Conservation (phyloP, 2,329 filamentous ascomycete genomes). For the Parascedosporium putredinis region DNA sequence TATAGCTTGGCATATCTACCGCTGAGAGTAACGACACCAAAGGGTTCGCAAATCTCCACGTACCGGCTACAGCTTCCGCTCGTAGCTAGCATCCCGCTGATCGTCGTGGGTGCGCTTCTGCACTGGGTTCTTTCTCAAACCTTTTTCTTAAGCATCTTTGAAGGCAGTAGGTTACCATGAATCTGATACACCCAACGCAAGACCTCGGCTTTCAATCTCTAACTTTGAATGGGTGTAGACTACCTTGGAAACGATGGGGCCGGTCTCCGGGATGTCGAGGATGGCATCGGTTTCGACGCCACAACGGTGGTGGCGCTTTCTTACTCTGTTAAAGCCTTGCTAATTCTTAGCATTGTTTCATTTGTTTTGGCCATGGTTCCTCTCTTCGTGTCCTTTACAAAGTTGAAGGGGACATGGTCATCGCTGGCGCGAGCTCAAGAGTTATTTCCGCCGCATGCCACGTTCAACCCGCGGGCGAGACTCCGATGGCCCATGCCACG, state of each 20-base stretch:
- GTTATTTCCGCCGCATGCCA: slow-evolving; percentile 7
- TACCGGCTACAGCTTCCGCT: slow-evolving; percentile 17
- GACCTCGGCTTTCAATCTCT: too few species aligned
- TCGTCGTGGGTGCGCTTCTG: slow-evolving; percentile 10
- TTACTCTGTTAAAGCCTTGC: slow-evolving; percentile 4
- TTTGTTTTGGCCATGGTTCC: slow-evolving; percentile 1
- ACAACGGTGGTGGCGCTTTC: neutral
- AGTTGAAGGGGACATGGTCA: slow-evolving; percentile 6
- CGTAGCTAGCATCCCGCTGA: slow-evolving; percentile 13
- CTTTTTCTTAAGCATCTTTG: slow-evolving; percentile 8
- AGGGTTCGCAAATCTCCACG: slow-evolving; percentile 12
- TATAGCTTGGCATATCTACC: slow-evolving; percentile 8
- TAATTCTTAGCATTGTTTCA: slow-evolving; percentile 1
- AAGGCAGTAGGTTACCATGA: slow-evolving; percentile 2
- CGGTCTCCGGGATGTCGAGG: slow-evolving; percentile 5
- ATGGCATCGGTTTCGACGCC: slow-evolving; percentile 1
- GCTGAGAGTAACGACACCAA: slow-evolving; percentile 12
- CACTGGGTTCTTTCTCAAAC: slow-evolving; percentile 14
- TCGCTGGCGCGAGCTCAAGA: slow-evolving; percentile 3
- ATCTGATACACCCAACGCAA: too few species aligned
- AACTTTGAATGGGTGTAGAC: too few species aligned
- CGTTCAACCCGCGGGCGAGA: neutral
- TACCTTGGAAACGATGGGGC: neutral
- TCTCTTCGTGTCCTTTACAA: slow-evolving; percentile 2
- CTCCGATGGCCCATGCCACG: neutral